These are phyloP conservation scores for Paraphoma sp. DNA, from an alignment of 2,329 filamentous ascomycete species.

Conservation along the genomic window DNA sequence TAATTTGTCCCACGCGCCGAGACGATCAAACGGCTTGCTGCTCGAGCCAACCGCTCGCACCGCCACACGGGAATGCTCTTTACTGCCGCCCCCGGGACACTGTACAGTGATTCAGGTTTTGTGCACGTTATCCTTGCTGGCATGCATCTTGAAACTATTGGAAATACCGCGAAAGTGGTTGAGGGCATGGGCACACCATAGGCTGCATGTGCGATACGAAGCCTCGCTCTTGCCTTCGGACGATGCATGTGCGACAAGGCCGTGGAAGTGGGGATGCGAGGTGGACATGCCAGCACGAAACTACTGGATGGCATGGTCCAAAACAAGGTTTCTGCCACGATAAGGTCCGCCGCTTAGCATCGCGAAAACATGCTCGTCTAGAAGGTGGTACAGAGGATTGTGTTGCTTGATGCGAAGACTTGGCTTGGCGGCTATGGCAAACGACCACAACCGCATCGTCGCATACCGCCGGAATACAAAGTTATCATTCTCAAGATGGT, in stretches of 20 bases:
- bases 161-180: background rate
- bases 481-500: too few species aligned
- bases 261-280: background rate
- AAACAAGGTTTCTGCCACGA: background rate
- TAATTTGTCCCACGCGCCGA: background rate
- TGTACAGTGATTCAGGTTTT: background rate
- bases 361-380: background rate
- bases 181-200: background rate
- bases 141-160: background rate
- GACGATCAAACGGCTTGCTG: background rate
- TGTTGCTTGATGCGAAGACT: background rate
- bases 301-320: background rate
- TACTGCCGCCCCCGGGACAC: background rate
- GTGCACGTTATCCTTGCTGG: background rate
- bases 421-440: background rate
- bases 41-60: background rate
- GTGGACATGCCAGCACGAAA: background rate
- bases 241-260: background rate
- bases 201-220: background rate
- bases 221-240: background rate
- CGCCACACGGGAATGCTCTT: background rate
- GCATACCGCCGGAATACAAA: too few species aligned
- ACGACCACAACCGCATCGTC: background rate
- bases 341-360: background rate
- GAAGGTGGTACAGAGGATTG: constrained; percentile 1